phyloP scores from a whole-genome alignment of 208 protist species.

The Acanthamoeba royreba region DNA sequence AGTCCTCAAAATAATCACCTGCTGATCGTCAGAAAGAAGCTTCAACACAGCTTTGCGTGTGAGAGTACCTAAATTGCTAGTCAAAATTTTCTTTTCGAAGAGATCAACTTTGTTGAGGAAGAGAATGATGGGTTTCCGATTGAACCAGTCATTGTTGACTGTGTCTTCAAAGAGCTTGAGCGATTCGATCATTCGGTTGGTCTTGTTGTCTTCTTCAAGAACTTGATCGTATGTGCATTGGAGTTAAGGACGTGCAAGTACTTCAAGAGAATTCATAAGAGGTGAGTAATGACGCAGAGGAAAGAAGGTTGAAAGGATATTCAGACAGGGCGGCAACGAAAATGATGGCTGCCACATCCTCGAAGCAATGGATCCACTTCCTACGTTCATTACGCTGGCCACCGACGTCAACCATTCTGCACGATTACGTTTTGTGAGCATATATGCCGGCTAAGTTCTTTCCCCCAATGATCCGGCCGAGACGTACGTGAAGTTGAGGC shows the following conservation, averaged over 20 bases:
- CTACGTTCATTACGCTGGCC: constrained; percentile 82
- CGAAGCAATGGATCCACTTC: constrained; percentile 91
- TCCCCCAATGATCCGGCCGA: too few species aligned
- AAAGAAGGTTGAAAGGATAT: too few species aligned
- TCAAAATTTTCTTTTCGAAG: constrained; percentile 78
- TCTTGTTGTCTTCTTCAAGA: constrained; percentile 78
- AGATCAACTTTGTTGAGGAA: constrained; percentile 84
- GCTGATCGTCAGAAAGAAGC: not conserved
- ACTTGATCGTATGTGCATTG: constrained; percentile 80
- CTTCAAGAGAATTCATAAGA: too few species aligned
- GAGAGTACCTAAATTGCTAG: not conserved
- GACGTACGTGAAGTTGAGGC: constrained; percentile 13
- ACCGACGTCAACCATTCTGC: constrained; percentile 84
- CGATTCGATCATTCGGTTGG: constrained; percentile 80
- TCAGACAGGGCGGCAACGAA: constrained; percentile 76
- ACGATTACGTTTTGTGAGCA: too few species aligned
- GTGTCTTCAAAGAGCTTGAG: constrained; percentile 77
- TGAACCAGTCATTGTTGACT: constrained; percentile 75
- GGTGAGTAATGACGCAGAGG: too few species aligned
- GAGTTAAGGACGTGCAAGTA: too few species aligned
- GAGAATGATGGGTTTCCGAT: constrained; percentile 76
- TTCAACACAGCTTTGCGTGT: not conserved
- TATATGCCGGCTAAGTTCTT: too few species aligned
- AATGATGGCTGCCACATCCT: constrained; percentile 80
- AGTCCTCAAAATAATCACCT: not conserved